Evolutionary conservation across 345 rosid species (phyloP), one percentile per base, ranked within the genome.

Genomic region (Euclidium syriacum): DNA sequence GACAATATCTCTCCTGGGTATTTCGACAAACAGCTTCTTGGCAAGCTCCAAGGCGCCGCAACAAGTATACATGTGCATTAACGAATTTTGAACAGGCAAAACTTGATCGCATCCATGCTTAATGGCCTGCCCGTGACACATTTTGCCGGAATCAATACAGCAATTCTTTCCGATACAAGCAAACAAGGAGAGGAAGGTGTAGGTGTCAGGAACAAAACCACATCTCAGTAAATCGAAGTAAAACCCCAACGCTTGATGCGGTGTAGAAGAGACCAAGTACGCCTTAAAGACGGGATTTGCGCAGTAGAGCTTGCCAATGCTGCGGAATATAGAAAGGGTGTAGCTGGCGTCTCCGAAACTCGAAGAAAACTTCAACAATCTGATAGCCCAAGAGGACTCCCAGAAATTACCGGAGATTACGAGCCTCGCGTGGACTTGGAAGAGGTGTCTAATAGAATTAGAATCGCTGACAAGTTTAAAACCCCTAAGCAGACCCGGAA

Each of bases 131-230:
- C 81, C 86, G 40, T 83, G 92, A 52, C 76, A 81, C 82, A 70
- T 83, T 38, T 46, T 41, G 1, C 80, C 86, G 10, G 77, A 71
- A 64, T 62, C 75, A 61, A 63, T 30, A 38, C 87, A 78, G 5
- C 68, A 41, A 2, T 60, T 48, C 68, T 62, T 82, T 10, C 74
- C 76, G 55, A 88, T 75, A 70, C 71, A 67, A 32, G 79, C 62
- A 26, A 85, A 18, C 35, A 88, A 76, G 6, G 82, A 79, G 30
- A 82, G 79, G 66, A 80, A 88, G 36, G 80, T 77, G 65, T 79
- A 83, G 35, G 83, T 68, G 59, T 88, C 88, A 10, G 96, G 90
- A 30, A 42, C 42, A 60, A 85, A 80, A 3, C 86, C 87, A 64
- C 41, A 48, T 61, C 47, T 44, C 48, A 74, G 22, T 75, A 79